Percentiles rank a stretch among this genome's conserved stretches.
phyloP scores from a whole-genome alignment of 176 grass and related monocot genomes.

The Rhynchospora breviuscula region DNA sequence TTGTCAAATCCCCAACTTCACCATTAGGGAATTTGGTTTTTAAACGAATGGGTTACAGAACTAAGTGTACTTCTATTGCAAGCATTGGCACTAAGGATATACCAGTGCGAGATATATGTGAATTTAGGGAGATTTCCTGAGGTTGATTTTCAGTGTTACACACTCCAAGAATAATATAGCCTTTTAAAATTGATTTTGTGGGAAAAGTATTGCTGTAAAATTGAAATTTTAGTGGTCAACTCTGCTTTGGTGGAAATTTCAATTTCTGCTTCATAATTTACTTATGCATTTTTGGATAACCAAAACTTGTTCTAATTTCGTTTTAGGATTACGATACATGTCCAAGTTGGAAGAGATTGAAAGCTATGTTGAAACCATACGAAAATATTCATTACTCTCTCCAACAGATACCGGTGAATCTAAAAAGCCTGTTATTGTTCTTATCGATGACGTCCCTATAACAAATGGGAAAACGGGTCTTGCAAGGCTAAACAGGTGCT shows the following conservation, averaged over 20 bases:
- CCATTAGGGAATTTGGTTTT: neutral
- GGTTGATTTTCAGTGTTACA: neutral
- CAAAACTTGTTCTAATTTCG: slow-evolving; percentile 19
- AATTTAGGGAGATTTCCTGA: neutral
- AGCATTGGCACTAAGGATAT: neutral
- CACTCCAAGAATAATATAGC: too few species aligned
- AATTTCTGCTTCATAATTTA: neutral
- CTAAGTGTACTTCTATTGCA: neutral
- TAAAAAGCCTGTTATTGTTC: slow-evolving; percentile 56
- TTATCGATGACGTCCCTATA: slow-evolving; percentile 88
- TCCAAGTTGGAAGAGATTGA: slow-evolving; percentile 98
- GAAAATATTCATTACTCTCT: slow-evolving; percentile 77
- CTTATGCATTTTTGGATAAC: slow-evolving; percentile 31
- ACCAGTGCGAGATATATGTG: neutral
- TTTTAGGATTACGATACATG: slow-evolving; percentile 64
- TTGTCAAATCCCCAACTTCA: neutral
- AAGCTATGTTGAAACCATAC: slow-evolving; percentile 74
- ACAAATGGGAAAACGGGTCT: slow-evolving; percentile 69
- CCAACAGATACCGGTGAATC: slow-evolving; percentile 28
- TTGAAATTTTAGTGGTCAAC: neutral
- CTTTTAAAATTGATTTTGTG: neutral
- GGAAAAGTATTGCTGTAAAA: neutral
- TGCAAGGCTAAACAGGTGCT: slow-evolving; percentile 73
- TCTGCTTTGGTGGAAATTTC: neutral
- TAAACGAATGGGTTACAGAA: neutral